Conservation (phyloP, 192 early-diverging fungal genomes). For the Geranomyces michiganensis region DNA sequence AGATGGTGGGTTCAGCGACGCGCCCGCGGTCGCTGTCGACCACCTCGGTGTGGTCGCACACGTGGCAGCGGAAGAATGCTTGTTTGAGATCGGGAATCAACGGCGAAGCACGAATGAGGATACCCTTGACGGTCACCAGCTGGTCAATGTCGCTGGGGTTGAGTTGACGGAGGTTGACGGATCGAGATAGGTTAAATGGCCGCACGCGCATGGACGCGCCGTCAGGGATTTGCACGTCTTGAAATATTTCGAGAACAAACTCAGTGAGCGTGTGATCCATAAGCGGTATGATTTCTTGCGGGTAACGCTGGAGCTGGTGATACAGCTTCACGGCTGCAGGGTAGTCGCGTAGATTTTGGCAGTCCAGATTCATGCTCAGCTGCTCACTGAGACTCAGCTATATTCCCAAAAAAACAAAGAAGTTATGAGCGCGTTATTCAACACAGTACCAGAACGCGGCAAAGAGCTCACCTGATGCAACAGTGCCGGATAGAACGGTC, state of each 20-base stretch:
- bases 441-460: too few species aligned
- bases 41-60: slow-evolving; percentile 81
- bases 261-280: slow-evolving; percentile 88
- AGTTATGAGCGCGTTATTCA: too few species aligned
- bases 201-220: slow-evolving; percentile 70
- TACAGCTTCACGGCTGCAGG: slow-evolving; percentile 72
- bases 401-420: too few species aligned
- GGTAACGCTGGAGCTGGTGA: slow-evolving; percentile 86
- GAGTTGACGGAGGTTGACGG: slow-evolving; percentile 91
- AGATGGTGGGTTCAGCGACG: slow-evolving; percentile 82
- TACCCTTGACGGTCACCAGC: slow-evolving; percentile 90
- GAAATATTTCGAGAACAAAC: slow-evolving; percentile 69
- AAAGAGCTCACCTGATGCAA: slow-evolving; percentile 58
- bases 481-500: slow-evolving; percentile 78
- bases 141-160: slow-evolving; percentile 97
- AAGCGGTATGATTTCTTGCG: slow-evolving; percentile 92
- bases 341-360: slow-evolving; percentile 77
- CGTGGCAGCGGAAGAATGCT: slow-evolving; percentile 91
- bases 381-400: slow-evolving; percentile 70
- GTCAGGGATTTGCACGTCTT: slow-evolving; percentile 63
- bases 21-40: slow-evolving; percentile 86
- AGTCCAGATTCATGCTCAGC: slow-evolving; percentile 88
- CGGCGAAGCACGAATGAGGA: slow-evolving; percentile 88
- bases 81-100: slow-evolving; percentile 93
- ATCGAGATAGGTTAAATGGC: slow-evolving; percentile 78